Conservation (phyloP, 164 flowering plant genomes). For the Vitis cinerea region DNA sequence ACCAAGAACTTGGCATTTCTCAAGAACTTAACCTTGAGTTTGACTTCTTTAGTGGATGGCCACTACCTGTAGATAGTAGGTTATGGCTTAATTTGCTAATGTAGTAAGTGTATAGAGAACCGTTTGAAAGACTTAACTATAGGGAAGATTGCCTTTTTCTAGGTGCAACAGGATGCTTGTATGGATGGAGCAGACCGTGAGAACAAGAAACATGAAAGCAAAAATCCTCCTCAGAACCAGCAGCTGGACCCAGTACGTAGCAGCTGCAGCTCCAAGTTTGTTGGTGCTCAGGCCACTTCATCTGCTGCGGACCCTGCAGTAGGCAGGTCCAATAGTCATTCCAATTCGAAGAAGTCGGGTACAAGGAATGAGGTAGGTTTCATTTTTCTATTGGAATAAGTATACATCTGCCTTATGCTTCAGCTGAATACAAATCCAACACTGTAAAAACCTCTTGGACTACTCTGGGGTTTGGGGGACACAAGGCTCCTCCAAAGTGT, state of each 20-base stretch:
- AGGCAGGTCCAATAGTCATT: constrained; percentile 13
- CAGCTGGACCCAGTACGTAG: constrained; percentile 21
- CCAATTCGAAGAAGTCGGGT: constrained; percentile 28
- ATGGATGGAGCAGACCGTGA: constrained; percentile 6
- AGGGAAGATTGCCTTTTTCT: constrained; percentile 5
- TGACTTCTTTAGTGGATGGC: too few relatives aligned
- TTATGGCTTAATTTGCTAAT: neutral
- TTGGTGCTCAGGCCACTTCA: constrained; percentile 10
- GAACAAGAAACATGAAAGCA: constrained; percentile 8
- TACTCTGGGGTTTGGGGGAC: too few relatives aligned
- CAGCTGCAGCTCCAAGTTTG: constrained; percentile 12
- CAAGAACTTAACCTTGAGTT: too few relatives aligned
- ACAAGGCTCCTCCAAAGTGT: too few relatives aligned
- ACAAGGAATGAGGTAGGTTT: constrained; percentile 48
- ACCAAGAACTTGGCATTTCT: too few relatives aligned
- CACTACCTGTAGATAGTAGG: neutral
- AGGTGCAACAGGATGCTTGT: constrained; percentile 15
- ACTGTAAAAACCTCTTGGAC: too few relatives aligned
- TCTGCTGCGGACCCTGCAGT: constrained; percentile 12
- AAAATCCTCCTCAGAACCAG: constrained; percentile 26
- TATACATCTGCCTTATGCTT: too few relatives aligned
- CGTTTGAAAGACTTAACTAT: neutral
- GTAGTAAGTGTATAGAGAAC: neutral
- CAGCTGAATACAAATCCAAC: too few relatives aligned
- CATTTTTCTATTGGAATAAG: neutral